These are phyloP conservation scores for Nannochloris sp. DNA, from an alignment of 139 green algal genomes.

Conservation along the genomic window DNA sequence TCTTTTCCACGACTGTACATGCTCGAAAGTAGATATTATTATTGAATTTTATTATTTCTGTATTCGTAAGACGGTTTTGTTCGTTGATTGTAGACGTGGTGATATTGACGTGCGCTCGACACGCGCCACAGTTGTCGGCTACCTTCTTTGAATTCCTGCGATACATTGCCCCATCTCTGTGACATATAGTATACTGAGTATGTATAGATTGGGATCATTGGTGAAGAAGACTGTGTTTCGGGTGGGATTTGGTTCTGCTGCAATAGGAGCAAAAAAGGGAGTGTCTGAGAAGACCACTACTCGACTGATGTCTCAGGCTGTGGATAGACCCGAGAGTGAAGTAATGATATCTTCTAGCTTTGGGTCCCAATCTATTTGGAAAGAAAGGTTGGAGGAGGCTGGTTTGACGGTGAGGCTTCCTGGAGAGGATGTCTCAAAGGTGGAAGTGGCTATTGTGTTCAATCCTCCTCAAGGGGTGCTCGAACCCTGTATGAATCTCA, in stretches of 20 bases:
- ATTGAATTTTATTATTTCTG: background rate
- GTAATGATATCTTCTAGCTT: conserved; percentile 27
- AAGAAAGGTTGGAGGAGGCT: conserved; percentile 1
- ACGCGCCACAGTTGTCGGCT: too few relatives aligned
- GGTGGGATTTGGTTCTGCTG: too few relatives aligned
- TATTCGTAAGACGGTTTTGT: background rate
- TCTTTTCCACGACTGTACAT: background rate
- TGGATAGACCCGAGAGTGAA: conserved; percentile 16
- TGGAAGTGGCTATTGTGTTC: conserved; percentile 8
- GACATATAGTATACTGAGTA: too few relatives aligned
- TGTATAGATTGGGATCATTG: too few relatives aligned
- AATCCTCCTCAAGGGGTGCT: conserved; percentile 8
- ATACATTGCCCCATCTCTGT: too few relatives aligned
- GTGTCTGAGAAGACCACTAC: too few relatives aligned
- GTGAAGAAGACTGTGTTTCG: too few relatives aligned
- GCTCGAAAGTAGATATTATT: background rate
- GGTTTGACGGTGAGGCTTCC: conserved; percentile 10
- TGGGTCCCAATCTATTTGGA: conserved; percentile 13
- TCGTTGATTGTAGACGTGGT: too few relatives aligned
- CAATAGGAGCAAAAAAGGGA: too few relatives aligned
- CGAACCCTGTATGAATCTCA: conserved; percentile 23
- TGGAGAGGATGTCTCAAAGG: background rate
- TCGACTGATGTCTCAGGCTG: too few relatives aligned
- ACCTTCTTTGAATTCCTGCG: too few relatives aligned
- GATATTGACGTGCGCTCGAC: too few relatives aligned